phyloP scores from a whole-genome alignment of 352 stramenopile genomes.

The Globisporangium irregulare region DNA sequence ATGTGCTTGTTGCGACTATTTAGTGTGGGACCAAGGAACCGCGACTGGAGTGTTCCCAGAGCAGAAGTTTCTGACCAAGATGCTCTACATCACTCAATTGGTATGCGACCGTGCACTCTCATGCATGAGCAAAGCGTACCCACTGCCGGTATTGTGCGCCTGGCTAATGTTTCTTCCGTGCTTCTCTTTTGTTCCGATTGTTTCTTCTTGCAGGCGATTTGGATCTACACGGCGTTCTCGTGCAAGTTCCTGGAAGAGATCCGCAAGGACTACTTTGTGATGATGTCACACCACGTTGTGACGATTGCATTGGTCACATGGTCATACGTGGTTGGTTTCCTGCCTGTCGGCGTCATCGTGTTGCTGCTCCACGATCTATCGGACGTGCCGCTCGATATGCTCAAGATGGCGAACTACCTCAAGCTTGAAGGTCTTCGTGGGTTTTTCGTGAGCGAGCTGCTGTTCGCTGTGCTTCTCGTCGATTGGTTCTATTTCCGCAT shows the following conservation, averaged over 20 bases:
- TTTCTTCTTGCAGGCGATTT: slow-evolving; percentile 57
- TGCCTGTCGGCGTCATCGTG: slow-evolving; percentile 82
- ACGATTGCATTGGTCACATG: slow-evolving; percentile 85
- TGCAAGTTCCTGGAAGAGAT: slow-evolving; percentile 89
- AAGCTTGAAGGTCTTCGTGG: slow-evolving; percentile 75
- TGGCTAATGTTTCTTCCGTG: neutral
- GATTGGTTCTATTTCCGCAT: slow-evolving; percentile 87
- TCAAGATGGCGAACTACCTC: slow-evolving; percentile 91
- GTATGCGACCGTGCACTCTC: slow-evolving; percentile 25
- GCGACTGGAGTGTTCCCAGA: slow-evolving; percentile 67
- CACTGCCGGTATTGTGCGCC: too few relatives aligned
- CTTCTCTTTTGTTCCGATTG: too few relatives aligned
- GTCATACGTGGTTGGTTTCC: slow-evolving; percentile 79
- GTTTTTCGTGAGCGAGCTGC: slow-evolving; percentile 67
- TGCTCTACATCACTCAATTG: slow-evolving; percentile 82
- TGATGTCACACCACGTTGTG: slow-evolving; percentile 89
- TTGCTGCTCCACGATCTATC: slow-evolving; percentile 83
- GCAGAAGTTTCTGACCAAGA: slow-evolving; percentile 80
- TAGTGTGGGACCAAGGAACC: slow-evolving; percentile 80
- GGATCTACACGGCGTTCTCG: slow-evolving; percentile 88
- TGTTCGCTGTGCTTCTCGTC: slow-evolving; percentile 61
- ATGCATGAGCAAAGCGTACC: too few relatives aligned
- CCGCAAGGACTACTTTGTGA: slow-evolving; percentile 87
- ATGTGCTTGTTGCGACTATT: too few relatives aligned
- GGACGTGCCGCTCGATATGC: slow-evolving; percentile 85